Conservation (phyloP, 208 protist genomes). For the Leishmania aethiopica region DNA sequence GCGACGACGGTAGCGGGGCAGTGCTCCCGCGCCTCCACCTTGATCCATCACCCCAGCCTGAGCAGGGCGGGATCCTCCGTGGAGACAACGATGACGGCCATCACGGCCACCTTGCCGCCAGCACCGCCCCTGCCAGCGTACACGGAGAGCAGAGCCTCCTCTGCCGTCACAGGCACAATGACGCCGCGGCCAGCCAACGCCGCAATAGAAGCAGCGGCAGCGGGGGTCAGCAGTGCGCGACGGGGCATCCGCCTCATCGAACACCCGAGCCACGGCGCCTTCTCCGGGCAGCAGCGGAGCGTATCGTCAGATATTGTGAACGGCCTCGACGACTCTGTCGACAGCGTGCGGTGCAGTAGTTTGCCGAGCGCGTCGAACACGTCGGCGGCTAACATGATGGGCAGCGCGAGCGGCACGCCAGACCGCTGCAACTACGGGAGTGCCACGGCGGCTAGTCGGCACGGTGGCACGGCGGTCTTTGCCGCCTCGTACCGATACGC, state of each 20-base stretch:
- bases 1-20: neutral
- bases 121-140: neutral
- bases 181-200: neutral
- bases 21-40: neutral
- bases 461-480: neutral
- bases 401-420: neutral
- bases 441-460: neutral
- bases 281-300: slow-evolving; percentile 7
- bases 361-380: slow-evolving; percentile 4
- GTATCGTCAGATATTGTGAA: slow-evolving; percentile 21
- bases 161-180: neutral
- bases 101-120: neutral
- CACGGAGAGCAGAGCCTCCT: neutral
- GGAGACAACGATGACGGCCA: neutral
- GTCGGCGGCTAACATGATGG: neutral
- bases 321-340: slow-evolving; percentile 23
- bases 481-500: slow-evolving; percentile 9
- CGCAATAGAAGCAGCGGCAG: neutral
- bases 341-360: slow-evolving; percentile 22
- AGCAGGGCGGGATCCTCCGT: neutral
- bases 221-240: neutral
- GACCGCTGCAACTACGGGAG: neutral
- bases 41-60: neutral
- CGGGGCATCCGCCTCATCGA: neutral
- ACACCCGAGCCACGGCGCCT: neutral